These are phyloP conservation scores for Erodium maritimum DNA, from an alignment of 345 rosid species.

Conservation along the genomic window DNA sequence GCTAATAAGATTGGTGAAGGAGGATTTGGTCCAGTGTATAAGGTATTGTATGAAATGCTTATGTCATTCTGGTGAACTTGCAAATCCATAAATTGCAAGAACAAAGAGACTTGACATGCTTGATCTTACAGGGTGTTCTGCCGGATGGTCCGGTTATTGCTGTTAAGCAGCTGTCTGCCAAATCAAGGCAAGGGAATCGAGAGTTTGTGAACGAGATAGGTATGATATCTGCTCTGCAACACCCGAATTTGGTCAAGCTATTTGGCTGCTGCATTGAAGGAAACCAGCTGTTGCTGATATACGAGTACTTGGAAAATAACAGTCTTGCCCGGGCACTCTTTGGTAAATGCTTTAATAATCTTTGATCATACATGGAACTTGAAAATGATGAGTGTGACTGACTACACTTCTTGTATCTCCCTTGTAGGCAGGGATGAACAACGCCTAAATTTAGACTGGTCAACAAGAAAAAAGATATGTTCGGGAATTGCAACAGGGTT, in stretches of 20 bases:
- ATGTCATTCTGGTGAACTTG: too few relatives aligned
- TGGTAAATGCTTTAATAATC: conserved; percentile 18
- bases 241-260: conserved; percentile 53
- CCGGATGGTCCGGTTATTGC: conserved; percentile 46
- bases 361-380: background rate
- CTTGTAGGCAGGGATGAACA: conserved; percentile 32
- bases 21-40: conserved; percentile 18
- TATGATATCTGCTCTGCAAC: conserved; percentile 64
- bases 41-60: conserved; percentile 4
- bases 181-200: conserved; percentile 62
- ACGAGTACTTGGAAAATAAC: conserved; percentile 59
- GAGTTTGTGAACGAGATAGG: conserved; percentile 62
- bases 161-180: conserved; percentile 59
- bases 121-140: conserved; percentile 30
- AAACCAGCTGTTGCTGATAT: conserved; percentile 44
- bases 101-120: background rate
- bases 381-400: background rate
- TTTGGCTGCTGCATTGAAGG: conserved; percentile 59
- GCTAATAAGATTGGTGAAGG: conserved; percentile 19
- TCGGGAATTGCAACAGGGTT: conserved; percentile 46
- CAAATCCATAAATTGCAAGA: background rate
- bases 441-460: conserved; percentile 38
- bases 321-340: conserved; percentile 54
- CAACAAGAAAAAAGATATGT: conserved; percentile 40
- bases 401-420: background rate